Evolutionary conservation across 139 green algal species (phyloP).

Genomic region (Klebsormidium nitens): DNA sequence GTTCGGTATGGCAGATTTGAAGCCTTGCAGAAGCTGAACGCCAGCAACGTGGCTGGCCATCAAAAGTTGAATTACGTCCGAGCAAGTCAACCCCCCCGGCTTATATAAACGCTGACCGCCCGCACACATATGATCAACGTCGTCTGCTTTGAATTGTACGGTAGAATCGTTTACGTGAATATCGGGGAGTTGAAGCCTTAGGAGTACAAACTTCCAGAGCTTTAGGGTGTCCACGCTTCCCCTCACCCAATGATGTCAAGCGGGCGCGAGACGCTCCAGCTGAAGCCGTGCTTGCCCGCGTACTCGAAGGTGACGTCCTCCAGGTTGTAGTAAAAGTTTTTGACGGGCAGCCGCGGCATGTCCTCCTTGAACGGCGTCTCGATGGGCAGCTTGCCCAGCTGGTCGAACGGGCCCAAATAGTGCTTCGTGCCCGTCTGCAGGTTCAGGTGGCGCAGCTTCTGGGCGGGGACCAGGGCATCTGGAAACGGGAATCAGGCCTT

Average conservation of each 20-base stretch:
- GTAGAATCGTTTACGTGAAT: too few relatives aligned
- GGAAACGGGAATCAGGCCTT: background rate
- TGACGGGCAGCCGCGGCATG: background rate
- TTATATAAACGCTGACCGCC: too few relatives aligned
- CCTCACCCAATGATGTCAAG: constrained; percentile 23
- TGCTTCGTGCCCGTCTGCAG: constrained; percentile 27
- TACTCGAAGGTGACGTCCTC: constrained; percentile 19
- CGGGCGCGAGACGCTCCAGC: constrained; percentile 19
- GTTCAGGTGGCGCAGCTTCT: constrained; percentile 7
- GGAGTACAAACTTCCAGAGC: too few relatives aligned
- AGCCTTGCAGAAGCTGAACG: too few relatives aligned
- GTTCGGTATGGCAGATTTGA: too few relatives aligned
- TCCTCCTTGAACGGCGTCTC: constrained; percentile 24
- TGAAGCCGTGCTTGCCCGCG: constrained; percentile 7
- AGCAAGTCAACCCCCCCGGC: too few relatives aligned
- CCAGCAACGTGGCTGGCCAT: too few relatives aligned
- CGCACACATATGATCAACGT: too few relatives aligned
- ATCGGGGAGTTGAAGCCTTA: too few relatives aligned
- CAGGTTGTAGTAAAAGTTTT: constrained; percentile 34
- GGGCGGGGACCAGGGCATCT: background rate
- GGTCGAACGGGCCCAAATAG: constrained; percentile 24
- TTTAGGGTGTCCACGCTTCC: too few relatives aligned
- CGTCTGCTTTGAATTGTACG: too few relatives aligned
- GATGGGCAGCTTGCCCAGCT: constrained; percentile 5
- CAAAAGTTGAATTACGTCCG: too few relatives aligned